These are phyloP conservation scores for Thelonectria blattea DNA, from an alignment of 2,329 filamentous ascomycete species.

Conservation along the genomic window DNA sequence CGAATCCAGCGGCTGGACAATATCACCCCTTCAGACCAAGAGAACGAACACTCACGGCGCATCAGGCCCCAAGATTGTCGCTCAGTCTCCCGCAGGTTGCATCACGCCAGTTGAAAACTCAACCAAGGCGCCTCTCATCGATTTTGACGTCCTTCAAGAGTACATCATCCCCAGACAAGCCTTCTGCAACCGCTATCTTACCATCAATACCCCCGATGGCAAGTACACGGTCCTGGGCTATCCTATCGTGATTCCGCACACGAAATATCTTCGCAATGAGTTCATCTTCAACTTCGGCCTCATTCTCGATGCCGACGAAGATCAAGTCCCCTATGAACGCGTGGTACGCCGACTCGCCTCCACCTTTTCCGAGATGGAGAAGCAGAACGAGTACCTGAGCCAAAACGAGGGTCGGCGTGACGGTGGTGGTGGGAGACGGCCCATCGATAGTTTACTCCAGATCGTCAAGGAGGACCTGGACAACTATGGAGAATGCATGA, in stretches of 20 bases:
- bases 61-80: conserved; percentile 66
- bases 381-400: conserved; percentile 85
- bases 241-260: conserved; percentile 84
- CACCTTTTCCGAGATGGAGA: conserved; percentile 88
- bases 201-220: conserved; percentile 73
- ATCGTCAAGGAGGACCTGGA: conserved; percentile 87
- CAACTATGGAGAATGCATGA: conserved; percentile 98
- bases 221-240: conserved; percentile 83
- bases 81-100: conserved; percentile 67
- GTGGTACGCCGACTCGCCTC: conserved; percentile 86
- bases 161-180: conserved; percentile 95
- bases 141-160: conserved; percentile 85
- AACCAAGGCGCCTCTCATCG: conserved; percentile 67
- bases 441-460: conserved; percentile 84
- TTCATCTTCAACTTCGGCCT: conserved; percentile 99
- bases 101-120: conserved; percentile 55
- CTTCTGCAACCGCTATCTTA: conserved; percentile 90
- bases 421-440: conserved; percentile 59
- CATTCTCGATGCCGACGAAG: conserved; percentile 69
- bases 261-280: conserved; percentile 87
- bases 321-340: conserved; percentile 80
- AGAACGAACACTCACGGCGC: background rate
- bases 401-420: conserved; percentile 54
- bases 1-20: too few relatives aligned
- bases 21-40: background rate